A percentile compares a stretch with the other conserved stretches of the same genome.
Conservation (phyloP, 2,329 filamentous ascomycete genomes). For the Pestalotiopsis fici region DNA sequence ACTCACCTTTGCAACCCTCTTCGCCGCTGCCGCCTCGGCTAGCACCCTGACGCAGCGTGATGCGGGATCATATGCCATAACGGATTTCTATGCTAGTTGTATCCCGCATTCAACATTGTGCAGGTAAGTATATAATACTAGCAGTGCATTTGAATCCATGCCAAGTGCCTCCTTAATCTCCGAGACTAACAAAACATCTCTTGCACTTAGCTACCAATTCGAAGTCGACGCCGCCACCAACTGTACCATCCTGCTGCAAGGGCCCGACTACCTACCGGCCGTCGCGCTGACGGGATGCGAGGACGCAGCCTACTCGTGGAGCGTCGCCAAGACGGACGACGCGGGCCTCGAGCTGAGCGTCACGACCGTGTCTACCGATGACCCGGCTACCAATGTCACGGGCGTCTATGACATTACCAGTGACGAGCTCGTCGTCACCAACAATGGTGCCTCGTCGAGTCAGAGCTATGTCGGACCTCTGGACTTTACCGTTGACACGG, state of each 20-base stretch:
- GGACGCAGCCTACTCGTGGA: conserved; percentile 16
- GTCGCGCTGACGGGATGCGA: conserved; percentile 19
- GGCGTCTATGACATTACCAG: conserved; percentile 16
- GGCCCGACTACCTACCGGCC: conserved; percentile 20
- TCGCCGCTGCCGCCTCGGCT: conserved; percentile 16
- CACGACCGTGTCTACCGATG: conserved; percentile 15
- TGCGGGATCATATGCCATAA: conserved; percentile 16
- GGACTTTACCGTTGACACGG: conserved; percentile 12
- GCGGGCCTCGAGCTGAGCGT: conserved; percentile 17
- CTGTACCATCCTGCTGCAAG: conserved; percentile 20
- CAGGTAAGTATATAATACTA: conserved; percentile 12
- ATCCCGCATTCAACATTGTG: conserved; percentile 23
- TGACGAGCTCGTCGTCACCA: conserved; percentile 17
- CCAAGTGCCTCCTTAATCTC: not conserved
- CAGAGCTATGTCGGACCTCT: conserved; percentile 19
- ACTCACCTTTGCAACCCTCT: conserved; percentile 14
- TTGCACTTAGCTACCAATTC: conserved; percentile 21
- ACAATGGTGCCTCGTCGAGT: conserved; percentile 15
- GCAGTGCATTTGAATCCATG: not conserved
- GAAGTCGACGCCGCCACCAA: conserved; percentile 15
- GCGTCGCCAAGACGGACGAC: conserved; percentile 11
- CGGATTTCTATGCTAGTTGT: conserved; percentile 21
- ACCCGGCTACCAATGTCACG: conserved; percentile 19
- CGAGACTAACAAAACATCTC: not conserved
- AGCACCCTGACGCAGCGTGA: conserved; percentile 13